Evolutionary conservation across 352 stramenopile species (phyloP).

Genomic region (Phytophthora ohioensis): DNA sequence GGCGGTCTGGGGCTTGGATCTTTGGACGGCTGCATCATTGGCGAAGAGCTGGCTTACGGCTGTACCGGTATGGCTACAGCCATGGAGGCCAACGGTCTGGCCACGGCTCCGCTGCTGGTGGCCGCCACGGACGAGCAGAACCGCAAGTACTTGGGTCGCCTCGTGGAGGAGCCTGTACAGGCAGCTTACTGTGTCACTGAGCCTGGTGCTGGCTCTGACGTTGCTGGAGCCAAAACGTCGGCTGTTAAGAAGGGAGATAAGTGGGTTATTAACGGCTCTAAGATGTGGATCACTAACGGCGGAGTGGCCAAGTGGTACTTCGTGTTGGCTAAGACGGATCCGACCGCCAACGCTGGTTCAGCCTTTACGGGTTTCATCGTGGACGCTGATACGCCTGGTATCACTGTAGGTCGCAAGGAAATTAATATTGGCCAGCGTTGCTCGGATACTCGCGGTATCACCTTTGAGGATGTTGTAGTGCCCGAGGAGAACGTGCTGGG

Average conservation of each 20-base stretch:
- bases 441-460: constrained; percentile 91
- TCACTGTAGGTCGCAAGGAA: constrained; percentile 90
- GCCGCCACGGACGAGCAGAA: constrained; percentile 84
- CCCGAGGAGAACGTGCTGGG: constrained; percentile 90
- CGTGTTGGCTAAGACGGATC: constrained; percentile 92
- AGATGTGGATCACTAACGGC: constrained; percentile 96
- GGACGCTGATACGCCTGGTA: constrained; percentile 86
- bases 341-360: constrained; percentile 67
- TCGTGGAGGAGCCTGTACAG: constrained; percentile 86
- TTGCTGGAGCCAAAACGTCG: constrained; percentile 90
- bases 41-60: constrained; percentile 91
- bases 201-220: constrained; percentile 89
- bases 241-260: constrained; percentile 94
- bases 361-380: constrained; percentile 94
- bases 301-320: constrained; percentile 93
- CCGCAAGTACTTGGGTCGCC: constrained; percentile 87
- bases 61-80: constrained; percentile 93
- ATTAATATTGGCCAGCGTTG: constrained; percentile 93
- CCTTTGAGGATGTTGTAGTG: constrained; percentile 93
- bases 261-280: constrained; percentile 93
- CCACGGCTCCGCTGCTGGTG: constrained; percentile 84
- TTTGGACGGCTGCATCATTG: constrained; percentile 88
- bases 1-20: constrained; percentile 83
- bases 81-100: constrained; percentile 91
- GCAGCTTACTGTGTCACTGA: constrained; percentile 93